Evolutionary conservation across 2,329 filamentous ascomycete genomes (phyloP).

Genomic region (Claviceps sp.): DNA sequence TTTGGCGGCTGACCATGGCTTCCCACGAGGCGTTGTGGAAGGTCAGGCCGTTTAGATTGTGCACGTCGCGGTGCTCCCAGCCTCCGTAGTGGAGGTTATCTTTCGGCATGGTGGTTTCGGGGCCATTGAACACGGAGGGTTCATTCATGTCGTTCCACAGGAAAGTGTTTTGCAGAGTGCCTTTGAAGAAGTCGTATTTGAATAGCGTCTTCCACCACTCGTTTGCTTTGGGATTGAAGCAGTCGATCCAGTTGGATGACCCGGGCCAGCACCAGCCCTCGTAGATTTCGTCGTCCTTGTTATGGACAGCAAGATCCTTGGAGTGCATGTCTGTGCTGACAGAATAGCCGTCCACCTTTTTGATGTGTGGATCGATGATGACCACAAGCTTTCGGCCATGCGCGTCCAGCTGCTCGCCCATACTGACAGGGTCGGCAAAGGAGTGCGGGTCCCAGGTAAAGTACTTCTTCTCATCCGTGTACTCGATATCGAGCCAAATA

Average conservation of each 20-base stretch:
- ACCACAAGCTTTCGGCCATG: slow-evolving; percentile 82
- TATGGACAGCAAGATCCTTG: slow-evolving; percentile 71
- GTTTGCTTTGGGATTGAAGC: slow-evolving; percentile 82
- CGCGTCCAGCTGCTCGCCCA: slow-evolving; percentile 76
- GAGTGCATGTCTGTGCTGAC: slow-evolving; percentile 71
- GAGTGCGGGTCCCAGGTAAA: slow-evolving; percentile 92
- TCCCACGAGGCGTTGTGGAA: slow-evolving; percentile 90
- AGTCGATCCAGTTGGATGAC: slow-evolving; percentile 90
- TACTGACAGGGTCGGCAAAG: slow-evolving; percentile 72
- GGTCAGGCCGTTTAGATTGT: slow-evolving; percentile 92
- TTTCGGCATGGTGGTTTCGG: slow-evolving; percentile 97
- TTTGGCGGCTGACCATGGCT: slow-evolving; percentile 70
- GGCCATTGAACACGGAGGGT: slow-evolving; percentile 95
- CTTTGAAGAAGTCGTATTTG: slow-evolving; percentile 78
- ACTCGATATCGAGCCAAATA: slow-evolving; percentile 98
- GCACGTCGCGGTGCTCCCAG: slow-evolving; percentile 95
- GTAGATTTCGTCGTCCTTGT: slow-evolving; percentile 80
- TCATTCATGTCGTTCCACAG: slow-evolving; percentile 99
- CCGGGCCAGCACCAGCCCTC: slow-evolving; percentile 99
- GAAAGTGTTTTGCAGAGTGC: slow-evolving; percentile 73
- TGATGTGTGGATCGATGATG: slow-evolving; percentile 96
- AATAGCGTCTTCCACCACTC: slow-evolving; percentile 88
- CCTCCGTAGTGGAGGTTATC: slow-evolving; percentile 84
- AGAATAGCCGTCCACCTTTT: slow-evolving; percentile 68
- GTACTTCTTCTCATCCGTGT: slow-evolving; percentile 93